A percentile compares a stretch with the other conserved stretches of the same genome.
Evolutionary conservation across 163 green algal genomes (phyloP).

Genomic region (Scenedesmus sp.): DNA sequence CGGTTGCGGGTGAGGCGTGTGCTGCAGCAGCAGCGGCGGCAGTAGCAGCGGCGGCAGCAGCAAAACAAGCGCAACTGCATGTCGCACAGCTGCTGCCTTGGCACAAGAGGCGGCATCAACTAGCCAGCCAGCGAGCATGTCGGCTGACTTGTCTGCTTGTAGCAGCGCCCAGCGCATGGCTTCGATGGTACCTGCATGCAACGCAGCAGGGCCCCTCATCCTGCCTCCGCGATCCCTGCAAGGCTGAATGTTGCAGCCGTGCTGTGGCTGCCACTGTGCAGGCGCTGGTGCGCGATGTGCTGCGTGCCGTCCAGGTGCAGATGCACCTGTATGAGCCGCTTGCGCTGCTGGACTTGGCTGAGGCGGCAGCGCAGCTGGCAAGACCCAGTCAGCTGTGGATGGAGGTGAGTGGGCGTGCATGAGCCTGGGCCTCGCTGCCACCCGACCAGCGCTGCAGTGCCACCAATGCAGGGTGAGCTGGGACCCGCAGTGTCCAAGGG

Average conservation of each 20-base stretch:
- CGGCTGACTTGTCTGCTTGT: neutral
- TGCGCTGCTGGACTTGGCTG: conserved; percentile 20
- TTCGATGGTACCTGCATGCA: neutral
- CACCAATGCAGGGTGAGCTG: too few species aligned
- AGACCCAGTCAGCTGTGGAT: conserved; percentile 20
- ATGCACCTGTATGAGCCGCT: conserved; percentile 5
- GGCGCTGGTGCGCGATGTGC: conserved; percentile 34
- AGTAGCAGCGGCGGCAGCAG: neutral
- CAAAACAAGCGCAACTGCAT: neutral
- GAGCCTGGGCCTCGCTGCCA: neutral
- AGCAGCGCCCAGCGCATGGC: too few species aligned
- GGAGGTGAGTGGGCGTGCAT: neutral
- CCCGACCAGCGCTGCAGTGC: too few species aligned
- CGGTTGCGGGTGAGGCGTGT: neutral
- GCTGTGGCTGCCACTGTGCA: neutral
- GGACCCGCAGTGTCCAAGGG: too few species aligned
- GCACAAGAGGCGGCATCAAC: neutral
- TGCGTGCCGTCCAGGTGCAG: conserved; percentile 30
- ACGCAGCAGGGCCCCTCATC: neutral
- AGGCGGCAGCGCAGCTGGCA: conserved; percentile 17
- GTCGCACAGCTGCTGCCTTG: neutral
- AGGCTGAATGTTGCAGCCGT: neutral
- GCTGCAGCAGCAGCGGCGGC: neutral
- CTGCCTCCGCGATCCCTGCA: neutral
- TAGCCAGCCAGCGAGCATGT: too few species aligned